Evolutionary conservation across 208 protist species (phyloP), one percentile per base, ranked within the genome.

Genomic region (Trypanosoma avium): DNA sequence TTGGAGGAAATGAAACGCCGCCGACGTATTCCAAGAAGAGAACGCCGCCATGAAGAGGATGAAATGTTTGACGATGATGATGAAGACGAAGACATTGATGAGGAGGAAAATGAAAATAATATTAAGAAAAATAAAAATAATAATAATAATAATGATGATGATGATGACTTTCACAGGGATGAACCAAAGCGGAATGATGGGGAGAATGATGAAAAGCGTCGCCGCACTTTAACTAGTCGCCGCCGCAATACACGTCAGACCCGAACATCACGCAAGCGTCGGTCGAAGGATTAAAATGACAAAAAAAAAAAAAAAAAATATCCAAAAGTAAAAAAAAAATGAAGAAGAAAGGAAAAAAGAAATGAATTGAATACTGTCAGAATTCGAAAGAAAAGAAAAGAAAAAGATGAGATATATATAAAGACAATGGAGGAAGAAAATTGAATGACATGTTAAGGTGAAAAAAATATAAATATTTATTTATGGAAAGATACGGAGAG

Each of bases 1-100:
- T 50, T 90, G 24, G 75, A 58, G 17, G 75, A 67, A 30, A 43
- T 84, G 30, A 55, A 71, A 58, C 66, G 64, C n/a, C 66, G 43
- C 1, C 54, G 66, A 12, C 30, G 67, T n/a, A 21, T 48, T 12
- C 40, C 26, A 27, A 32, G 47, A 26, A 21, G 15, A 19, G 30
- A 56, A 47, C 26, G 36, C 26, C 47, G 42, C 15, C 33, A 40
- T 26, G 47, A 46, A 17, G 21, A 24, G 13, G 49, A 15, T 35
- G 17, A 64, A 38, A 49, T 56, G 9, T 26, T 46, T 27, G 9
- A 36, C 33, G 45, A 47, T 21, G 69, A 64, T 0, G 56, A 43
- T 2, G 54, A 30, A 35, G 55, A 30, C n/a, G 17, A 64, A 38
- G 58, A 61, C 15, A 29, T 46, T 27, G 9, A 36, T 32, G 45